Percentiles rank a stretch among this genome's conserved stretches.
Evolutionary conservation across 805 yeast species (phyloP).

Genomic region (Saturnispora saitoi): DNA sequence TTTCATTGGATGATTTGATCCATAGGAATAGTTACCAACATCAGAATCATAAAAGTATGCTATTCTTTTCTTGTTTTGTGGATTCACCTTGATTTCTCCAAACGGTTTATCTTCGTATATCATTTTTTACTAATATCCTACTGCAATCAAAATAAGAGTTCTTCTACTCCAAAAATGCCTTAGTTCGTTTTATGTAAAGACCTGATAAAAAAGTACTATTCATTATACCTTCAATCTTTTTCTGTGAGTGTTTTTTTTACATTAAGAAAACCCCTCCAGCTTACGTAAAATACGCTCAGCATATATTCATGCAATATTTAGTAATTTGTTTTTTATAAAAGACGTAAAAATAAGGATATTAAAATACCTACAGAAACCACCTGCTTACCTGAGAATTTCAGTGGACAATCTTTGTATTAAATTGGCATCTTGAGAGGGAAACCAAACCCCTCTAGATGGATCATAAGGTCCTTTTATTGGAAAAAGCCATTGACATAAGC

Average conservation of each 20-base stretch:
- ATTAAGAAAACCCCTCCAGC: not conserved
- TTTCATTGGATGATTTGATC: conserved; percentile 98
- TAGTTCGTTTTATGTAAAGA: too few relatives aligned
- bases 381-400: not conserved
- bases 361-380: too few relatives aligned
- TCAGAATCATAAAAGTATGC: conserved; percentile 84
- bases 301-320: too few relatives aligned
- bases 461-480: conserved; percentile 34
- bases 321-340: too few relatives aligned
- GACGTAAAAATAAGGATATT: too few relatives aligned
- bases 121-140: conserved; percentile 26
- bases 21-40: conserved; percentile 96
- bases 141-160: too few relatives aligned
- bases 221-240: too few relatives aligned
- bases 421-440: conserved; percentile 31
- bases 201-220: too few relatives aligned
- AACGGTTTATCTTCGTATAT: conserved; percentile 49
- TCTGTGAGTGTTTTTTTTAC: not conserved
- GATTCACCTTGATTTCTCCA: conserved; percentile 50
- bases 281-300: not conserved
- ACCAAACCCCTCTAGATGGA: conserved; percentile 42
- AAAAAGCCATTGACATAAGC: conserved; percentile 59
- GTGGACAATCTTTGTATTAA: conserved; percentile 4
- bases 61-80: conserved; percentile 50
- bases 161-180: too few relatives aligned